A percentile compares a stretch with the other conserved stretches of the same genome.
These are phyloP conservation scores for Murraya koenigii DNA, from an alignment of 345 rosid genomes.

Conservation along the genomic window DNA sequence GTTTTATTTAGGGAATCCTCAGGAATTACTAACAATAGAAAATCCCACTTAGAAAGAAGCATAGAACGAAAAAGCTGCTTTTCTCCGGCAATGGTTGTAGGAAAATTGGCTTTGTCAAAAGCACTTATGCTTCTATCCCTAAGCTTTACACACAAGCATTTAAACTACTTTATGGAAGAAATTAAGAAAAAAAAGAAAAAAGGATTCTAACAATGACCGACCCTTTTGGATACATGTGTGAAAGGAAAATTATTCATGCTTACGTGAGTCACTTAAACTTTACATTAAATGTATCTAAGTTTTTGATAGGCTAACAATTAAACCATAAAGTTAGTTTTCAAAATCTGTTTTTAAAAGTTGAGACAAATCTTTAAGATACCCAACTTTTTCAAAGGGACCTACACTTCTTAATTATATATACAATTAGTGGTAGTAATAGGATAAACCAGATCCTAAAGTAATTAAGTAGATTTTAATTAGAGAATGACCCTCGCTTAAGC, in stretches of 20 bases:
- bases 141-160: slow-evolving; percentile 48
- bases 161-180: slow-evolving; percentile 21
- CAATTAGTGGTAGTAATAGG: slow-evolving; percentile 8
- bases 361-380: slow-evolving; percentile 31
- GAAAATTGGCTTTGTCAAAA: slow-evolving; percentile 33
- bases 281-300: slow-evolving; percentile 18
- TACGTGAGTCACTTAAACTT: slow-evolving; percentile 34
- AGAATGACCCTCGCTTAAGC: not conserved
- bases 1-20: slow-evolving; percentile 35
- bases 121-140: slow-evolving; percentile 24
- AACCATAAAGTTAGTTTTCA: slow-evolving; percentile 29
- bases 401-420: not conserved
- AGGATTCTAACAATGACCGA: slow-evolving; percentile 28
- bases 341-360: slow-evolving; percentile 42
- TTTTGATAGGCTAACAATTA: slow-evolving; percentile 28
- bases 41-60: slow-evolving; percentile 27
- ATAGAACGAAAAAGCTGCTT: slow-evolving; percentile 28
- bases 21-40: slow-evolving; percentile 33
- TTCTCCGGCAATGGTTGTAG: slow-evolving; percentile 31
- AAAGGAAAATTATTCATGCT: slow-evolving; percentile 25
- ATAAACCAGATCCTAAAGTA: not conserved
- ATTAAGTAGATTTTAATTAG: not conserved
- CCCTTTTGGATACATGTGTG: slow-evolving; percentile 34
- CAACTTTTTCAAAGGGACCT: slow-evolving; percentile 31
- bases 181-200: not conserved